A percentile compares a stretch with the other conserved stretches of the same genome.
Conservation (phyloP, 306 rosid genomes). For the Hylodesmum podocarpum region DNA sequence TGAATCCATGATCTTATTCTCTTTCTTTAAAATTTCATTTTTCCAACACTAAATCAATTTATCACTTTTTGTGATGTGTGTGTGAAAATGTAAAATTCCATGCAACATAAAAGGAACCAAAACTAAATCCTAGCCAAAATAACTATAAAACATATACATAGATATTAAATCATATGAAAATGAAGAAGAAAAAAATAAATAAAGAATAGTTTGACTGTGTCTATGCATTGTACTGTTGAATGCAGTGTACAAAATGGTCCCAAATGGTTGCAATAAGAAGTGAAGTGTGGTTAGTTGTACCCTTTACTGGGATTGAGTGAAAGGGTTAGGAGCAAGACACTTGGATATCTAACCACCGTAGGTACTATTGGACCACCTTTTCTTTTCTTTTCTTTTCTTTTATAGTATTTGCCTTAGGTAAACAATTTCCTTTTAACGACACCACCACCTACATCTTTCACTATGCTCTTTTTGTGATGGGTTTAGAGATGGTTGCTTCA, state of each 20-base stretch:
- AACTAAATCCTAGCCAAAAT: neutral
- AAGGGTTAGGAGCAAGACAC: neutral
- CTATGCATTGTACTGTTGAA: neutral
- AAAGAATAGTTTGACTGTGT: neutral
- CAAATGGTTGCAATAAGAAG: neutral
- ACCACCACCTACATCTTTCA: no score
- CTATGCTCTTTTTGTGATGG: neutral
- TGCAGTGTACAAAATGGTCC: neutral
- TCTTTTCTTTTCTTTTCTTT: no score
- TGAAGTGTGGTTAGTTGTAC: neutral
- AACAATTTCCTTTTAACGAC: neutral
- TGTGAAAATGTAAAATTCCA: neutral
- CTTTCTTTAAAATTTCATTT: no score
- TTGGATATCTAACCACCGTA: neutral
- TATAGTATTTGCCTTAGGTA: neutral
- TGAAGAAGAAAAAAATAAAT: neutral
- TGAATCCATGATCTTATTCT: no score
- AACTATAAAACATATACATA: neutral
- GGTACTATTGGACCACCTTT: slow-evolving; percentile 12
- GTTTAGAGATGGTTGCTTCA: no score
- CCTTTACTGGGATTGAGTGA: neutral
- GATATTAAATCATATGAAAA: neutral
- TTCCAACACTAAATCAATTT: no score
- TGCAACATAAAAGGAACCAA: neutral
- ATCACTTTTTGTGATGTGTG: no score